These are phyloP conservation scores for Simplicillium sp. DNA, from an alignment of 2,329 filamentous ascomycete genomes.

Conservation along the genomic window DNA sequence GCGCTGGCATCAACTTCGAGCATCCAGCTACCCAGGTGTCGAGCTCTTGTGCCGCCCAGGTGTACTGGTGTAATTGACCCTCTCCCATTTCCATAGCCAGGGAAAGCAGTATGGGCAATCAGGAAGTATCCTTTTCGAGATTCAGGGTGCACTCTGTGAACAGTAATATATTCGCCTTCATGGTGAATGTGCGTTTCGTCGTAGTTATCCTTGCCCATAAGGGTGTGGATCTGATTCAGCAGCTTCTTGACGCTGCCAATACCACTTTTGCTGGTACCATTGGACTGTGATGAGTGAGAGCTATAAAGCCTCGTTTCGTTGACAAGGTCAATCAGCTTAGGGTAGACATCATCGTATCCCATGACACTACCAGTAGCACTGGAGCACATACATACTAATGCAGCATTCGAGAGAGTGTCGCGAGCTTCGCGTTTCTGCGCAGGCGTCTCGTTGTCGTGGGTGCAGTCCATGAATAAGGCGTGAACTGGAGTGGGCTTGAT, in stretches of 20 bases:
- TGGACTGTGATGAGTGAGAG: slow-evolving; percentile 58
- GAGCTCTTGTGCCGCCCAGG: slow-evolving; percentile 75
- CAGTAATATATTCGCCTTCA: slow-evolving; percentile 90
- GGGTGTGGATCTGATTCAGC: slow-evolving; percentile 85
- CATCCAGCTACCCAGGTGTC: slow-evolving; percentile 83
- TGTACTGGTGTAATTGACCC: slow-evolving; percentile 71
- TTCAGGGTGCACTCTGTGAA: slow-evolving; percentile 87
- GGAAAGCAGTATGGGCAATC: slow-evolving; percentile 92
- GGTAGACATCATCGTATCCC: slow-evolving; percentile 96
- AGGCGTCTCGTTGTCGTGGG: slow-evolving; percentile 94
- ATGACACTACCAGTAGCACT: slow-evolving; percentile 94
- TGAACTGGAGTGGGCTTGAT: slow-evolving; percentile 87
- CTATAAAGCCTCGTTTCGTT: slow-evolving; percentile 78
- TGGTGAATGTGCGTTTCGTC: slow-evolving; percentile 96
- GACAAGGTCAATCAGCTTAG: slow-evolving; percentile 85
- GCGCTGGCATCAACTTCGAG: slow-evolving; percentile 77
- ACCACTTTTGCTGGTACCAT: slow-evolving; percentile 67
- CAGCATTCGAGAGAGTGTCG: slow-evolving; percentile 89
- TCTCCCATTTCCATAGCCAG: slow-evolving; percentile 78
- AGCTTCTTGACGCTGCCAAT: slow-evolving; percentile 89
- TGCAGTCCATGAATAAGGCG: slow-evolving; percentile 97
- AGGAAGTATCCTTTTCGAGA: slow-evolving; percentile 91
- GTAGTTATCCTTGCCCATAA: slow-evolving; percentile 93
- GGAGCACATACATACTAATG: slow-evolving; percentile 90
- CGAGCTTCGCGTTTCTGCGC: slow-evolving; percentile 90